Percentiles rank a stretch among this genome's conserved stretches.
phyloP scores from a whole-genome alignment of 2,329 filamentous ascomycete species.

The Samsoniella hepiali region DNA sequence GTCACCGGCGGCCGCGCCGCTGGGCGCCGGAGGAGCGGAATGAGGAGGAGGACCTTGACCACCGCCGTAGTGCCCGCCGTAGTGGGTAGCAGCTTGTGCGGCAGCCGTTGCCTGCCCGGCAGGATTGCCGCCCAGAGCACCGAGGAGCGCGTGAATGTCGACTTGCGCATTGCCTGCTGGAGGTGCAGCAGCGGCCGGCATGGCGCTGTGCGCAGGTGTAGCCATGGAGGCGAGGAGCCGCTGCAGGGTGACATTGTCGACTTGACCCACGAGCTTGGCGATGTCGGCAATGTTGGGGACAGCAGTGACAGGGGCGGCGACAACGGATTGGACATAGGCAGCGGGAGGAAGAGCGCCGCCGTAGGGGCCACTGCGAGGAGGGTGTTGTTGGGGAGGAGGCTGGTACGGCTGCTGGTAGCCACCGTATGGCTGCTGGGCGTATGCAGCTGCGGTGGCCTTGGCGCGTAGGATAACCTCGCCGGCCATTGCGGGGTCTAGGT shows the following conservation, averaged over 20 bases:
- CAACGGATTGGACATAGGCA: conserved; percentile 25
- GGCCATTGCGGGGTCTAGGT: conserved; percentile 73
- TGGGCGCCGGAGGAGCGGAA: not conserved
- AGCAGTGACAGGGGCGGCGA: conserved; percentile 23
- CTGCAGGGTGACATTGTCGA: conserved; percentile 69
- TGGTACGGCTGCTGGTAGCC: conserved; percentile 27
- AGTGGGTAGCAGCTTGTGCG: conserved; percentile 26
- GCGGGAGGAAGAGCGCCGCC: conserved; percentile 24
- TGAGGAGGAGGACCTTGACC: conserved; percentile 26
- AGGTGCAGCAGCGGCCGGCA: conserved; percentile 21
- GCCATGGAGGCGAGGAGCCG: conserved; percentile 61
- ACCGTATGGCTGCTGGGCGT: conserved; percentile 32
- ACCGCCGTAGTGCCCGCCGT: conserved; percentile 32
- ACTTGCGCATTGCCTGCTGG: conserved; percentile 31
- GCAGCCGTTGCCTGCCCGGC: conserved; percentile 22
- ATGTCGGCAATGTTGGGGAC: conserved; percentile 48
- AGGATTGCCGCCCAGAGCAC: conserved; percentile 34
- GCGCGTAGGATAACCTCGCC: conserved; percentile 76
- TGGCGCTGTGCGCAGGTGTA: not conserved
- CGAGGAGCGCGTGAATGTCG: conserved; percentile 47
- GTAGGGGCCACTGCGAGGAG: conserved; percentile 24
- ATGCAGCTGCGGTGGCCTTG: conserved; percentile 43
- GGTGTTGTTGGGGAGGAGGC: conserved; percentile 28
- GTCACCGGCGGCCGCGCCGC: conserved; percentile 28
- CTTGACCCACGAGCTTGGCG: conserved; percentile 61